Percentiles rank a stretch among this genome's conserved stretches.
phyloP scores from a whole-genome alignment of 345 rosid genomes.

The Eucalyptus coolabah region DNA sequence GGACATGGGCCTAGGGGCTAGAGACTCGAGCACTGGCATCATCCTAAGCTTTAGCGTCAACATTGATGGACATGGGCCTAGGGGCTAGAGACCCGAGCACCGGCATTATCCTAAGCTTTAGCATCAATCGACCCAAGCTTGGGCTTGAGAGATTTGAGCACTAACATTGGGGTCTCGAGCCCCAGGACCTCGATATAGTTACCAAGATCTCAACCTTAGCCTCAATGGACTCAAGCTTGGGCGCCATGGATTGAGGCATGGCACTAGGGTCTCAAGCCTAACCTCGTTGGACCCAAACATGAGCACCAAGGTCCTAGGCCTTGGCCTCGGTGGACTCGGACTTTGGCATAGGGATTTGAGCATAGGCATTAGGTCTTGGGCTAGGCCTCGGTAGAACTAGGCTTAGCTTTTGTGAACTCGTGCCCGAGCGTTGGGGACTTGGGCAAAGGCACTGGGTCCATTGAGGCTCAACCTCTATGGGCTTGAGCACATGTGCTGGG shows the following conservation, averaged over 20 bases:
- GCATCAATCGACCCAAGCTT: neutral
- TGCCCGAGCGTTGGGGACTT: neutral
- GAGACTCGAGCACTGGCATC: no score
- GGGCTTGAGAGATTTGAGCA: neutral
- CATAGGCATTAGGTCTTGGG: neutral
- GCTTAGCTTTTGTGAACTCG: neutral
- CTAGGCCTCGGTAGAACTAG: neutral
- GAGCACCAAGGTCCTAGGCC: neutral
- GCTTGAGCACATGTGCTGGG: rapidly evolving
- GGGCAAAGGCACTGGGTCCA: neutral
- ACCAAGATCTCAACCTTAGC: neutral
- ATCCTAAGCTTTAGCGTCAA: neutral
- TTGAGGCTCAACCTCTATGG: neutral
- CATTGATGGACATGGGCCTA: neutral
- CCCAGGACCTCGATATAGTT: neutral
- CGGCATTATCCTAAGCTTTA: neutral
- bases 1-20: neutral
- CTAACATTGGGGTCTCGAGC: neutral
- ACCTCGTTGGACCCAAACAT: neutral
- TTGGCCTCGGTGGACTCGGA: rapidly evolving
- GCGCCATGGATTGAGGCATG: no score
- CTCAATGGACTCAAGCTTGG: neutral
- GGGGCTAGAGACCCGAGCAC: rapidly evolving
- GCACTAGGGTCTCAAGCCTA: no score
- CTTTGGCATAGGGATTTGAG: neutral